Conservation (phyloP, 441 rosid species). For the Lepidium campestre region DNA sequence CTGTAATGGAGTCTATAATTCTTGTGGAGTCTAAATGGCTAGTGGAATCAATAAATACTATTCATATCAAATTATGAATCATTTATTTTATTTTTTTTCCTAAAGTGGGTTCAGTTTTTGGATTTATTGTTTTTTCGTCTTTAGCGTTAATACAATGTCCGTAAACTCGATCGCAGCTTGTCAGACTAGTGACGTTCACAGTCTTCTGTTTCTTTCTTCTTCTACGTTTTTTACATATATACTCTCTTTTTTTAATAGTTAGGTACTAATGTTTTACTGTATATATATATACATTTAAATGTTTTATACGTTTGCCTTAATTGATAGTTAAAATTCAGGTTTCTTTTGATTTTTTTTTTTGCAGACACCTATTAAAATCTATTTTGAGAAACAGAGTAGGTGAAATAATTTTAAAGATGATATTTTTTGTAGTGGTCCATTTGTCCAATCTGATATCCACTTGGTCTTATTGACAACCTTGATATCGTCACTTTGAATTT, state of each 20-base stretch:
- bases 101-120: neutral
- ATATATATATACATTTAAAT: too few species aligned
- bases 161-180: conserved; percentile 5
- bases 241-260: too few species aligned
- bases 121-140: neutral
- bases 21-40: neutral
- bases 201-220: neutral
- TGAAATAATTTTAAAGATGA: neutral
- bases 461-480: conserved; percentile 21
- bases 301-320: neutral
- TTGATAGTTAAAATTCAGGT: neutral
- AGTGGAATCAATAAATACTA: neutral
- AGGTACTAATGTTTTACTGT: too few species aligned
- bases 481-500: neutral
- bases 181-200: neutral
- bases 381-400: neutral
- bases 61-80: neutral
- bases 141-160: neutral
- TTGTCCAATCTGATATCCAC: conserved; percentile 16
- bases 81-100: neutral
- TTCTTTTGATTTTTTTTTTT: too few species aligned
- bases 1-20: conserved; percentile 3
- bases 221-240: too few species aligned
- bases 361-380: neutral
- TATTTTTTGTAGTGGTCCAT: conserved; percentile 1